Percentiles rank a stretch among this genome's conserved stretches.
phyloP scores from a whole-genome alignment of 176 grass and related monocot genomes.

The Lolium rigidum region DNA sequence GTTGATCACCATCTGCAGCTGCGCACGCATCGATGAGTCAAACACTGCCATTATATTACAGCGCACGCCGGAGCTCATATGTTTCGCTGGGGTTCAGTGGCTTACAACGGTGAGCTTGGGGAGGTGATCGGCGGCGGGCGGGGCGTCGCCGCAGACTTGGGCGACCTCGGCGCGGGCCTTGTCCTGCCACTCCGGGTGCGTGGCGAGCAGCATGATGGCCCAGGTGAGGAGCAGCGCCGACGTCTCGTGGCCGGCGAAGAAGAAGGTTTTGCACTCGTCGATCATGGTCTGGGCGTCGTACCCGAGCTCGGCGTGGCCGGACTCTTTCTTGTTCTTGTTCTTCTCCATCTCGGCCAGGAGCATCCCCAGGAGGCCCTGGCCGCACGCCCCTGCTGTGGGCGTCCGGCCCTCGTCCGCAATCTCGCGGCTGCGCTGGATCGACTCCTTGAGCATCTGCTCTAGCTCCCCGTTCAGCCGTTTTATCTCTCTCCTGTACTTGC shows the following conservation, averaged over 20 bases:
- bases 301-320: conserved; percentile 15
- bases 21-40: conserved; percentile 21
- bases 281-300: conserved; percentile 76
- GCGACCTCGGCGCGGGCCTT: conserved; percentile 77
- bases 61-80: not conserved
- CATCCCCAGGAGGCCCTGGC: conserved; percentile 70
- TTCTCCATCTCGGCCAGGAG: conserved; percentile 67
- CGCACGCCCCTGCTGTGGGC: conserved; percentile 47
- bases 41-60: not conserved
- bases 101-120: conserved; percentile 78
- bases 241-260: conserved; percentile 95
- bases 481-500: conserved; percentile 77
- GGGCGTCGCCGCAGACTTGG: conserved; percentile 47
- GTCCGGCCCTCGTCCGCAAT: conserved; percentile 67
- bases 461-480: conserved; percentile 69
- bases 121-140: conserved; percentile 67
- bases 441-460: conserved; percentile 68
- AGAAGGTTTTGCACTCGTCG: conserved; percentile 99
- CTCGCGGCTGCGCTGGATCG: conserved; percentile 69
- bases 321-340: conserved; percentile 30
- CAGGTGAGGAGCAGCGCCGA: conserved; percentile 92
- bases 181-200: conserved; percentile 79
- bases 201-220: conserved; percentile 86
- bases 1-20: conserved; percentile 98
- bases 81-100: not conserved